A percentile compares a stretch with the other conserved stretches of the same genome.
phyloP scores from a whole-genome alignment of 352 stramenopile genomes.

The Phytopythium mirpurense region DNA sequence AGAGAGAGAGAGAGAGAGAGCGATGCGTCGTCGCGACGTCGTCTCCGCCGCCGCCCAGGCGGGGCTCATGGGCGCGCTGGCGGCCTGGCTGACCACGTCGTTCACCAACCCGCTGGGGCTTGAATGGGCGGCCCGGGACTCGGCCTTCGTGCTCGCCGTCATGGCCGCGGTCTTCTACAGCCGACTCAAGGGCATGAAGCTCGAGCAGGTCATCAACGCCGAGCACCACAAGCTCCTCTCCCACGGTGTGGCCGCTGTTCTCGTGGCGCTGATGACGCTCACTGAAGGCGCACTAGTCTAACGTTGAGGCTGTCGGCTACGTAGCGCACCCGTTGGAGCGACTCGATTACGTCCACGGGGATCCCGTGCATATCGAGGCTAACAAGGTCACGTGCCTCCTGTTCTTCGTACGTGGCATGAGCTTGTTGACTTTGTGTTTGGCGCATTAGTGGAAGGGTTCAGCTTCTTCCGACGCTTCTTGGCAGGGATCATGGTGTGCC shows the following conservation, averaged over 20 bases:
- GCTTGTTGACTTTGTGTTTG: neutral
- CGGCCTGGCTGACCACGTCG: constrained; percentile 41
- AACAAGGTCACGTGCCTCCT: constrained; percentile 68
- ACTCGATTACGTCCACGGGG: constrained; percentile 58
- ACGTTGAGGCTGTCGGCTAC: no score
- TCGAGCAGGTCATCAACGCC: constrained; percentile 36
- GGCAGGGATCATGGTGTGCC: constrained; percentile 57
- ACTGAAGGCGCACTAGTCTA: neutral
- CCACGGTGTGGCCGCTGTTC: neutral
- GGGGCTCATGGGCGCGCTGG: constrained; percentile 33
- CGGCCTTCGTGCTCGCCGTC: constrained; percentile 54
- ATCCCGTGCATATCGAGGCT: constrained; percentile 31
- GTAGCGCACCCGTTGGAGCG: constrained; percentile 34
- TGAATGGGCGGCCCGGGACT: constrained; percentile 52
- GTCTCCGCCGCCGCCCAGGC: constrained; percentile 27
- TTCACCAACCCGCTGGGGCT: constrained; percentile 30
- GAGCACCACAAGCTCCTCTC: constrained; percentile 18
- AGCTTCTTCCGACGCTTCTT: neutral
- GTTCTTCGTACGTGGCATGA: constrained; percentile 57
- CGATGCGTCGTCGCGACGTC: neutral
- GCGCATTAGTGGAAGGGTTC: no score
- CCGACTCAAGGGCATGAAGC: constrained; percentile 42
- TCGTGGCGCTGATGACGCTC: constrained; percentile 5
- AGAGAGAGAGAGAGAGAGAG: constrained; percentile 7
- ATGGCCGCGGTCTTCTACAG: constrained; percentile 48